Base-by-base conservation (phyloP, 2,329 filamentous ascomycete species). In the Penicillium expansum region DNA sequence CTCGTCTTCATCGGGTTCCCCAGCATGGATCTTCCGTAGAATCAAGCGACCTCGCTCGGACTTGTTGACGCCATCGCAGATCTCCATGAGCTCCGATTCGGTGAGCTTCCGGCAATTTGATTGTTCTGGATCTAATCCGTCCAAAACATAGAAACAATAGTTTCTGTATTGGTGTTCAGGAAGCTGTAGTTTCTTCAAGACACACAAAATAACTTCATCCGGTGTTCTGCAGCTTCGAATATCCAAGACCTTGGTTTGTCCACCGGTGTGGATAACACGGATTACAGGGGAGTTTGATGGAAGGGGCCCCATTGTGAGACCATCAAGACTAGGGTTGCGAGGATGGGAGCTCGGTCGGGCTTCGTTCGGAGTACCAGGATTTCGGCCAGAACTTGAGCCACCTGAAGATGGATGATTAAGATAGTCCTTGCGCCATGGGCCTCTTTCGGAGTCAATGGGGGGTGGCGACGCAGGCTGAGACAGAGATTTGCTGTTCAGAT, bases 111-210 rank as follows among this genome's bases (percentile, higher is more conserved):
- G 87, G 72, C 91, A 95, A 69, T 92, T 86, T 48, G 83, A 84
- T 30, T 91, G 88, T 64, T 94, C 88, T 1, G 92, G 87, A 47
- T 97, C 91, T 38, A 91, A 80, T 49, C 92, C 93, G 63, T 91
- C 88, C 57, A 97, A 81, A 1, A 96, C 88, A 80, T 94, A 97
- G 77, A 99, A 97, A 78, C 92, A 97, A 77, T 96, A 97, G 69
- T 95, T 96, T 67, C 92, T 86, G 71, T 94, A 90, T 68, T 97
- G 92, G 61, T 93, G 90, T 70, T 96, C 92, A 22, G 92, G 90
- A 30, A 96, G 82, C 39, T 87, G 86, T 62, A 96, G 90, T 73
- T 97, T 97, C 64, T 89, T 86, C 43, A 97, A 77, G 0, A 94
- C 96, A 59, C 91, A 89, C 44, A 92, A 83, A 80, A 97, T 93